These are phyloP conservation scores for Solanum hybrid DNA, from an alignment of 305 asterid species.

Conservation along the genomic window DNA sequence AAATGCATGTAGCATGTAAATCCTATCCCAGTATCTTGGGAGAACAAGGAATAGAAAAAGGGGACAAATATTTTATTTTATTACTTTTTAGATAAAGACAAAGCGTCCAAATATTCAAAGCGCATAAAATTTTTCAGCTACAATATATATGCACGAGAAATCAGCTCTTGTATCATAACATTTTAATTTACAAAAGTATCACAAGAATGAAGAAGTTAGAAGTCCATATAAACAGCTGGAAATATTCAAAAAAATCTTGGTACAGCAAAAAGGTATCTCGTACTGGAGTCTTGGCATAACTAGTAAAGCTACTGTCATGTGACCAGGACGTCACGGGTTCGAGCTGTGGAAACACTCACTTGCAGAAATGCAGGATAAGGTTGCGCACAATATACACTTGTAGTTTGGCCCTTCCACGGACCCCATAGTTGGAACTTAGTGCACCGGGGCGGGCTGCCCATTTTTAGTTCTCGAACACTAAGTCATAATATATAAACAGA, in stretches of 20 bases:
- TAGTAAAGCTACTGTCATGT: background rate
- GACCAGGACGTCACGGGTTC: background rate
- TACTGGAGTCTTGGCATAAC: background rate
- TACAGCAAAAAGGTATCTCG: background rate
- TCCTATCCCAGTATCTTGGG: no score
- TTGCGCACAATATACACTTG: background rate
- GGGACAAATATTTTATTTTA: background rate
- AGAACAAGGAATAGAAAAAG: no score
- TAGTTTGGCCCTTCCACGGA: background rate
- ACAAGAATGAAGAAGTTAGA: background rate
- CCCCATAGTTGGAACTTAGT: background rate
- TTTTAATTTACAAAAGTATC: background rate
- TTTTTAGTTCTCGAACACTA: background rate
- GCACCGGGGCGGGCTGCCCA: background rate
- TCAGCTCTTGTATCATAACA: background rate
- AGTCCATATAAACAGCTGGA: background rate
- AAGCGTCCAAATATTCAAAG: background rate
- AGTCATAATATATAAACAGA: background rate
- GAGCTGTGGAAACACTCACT: background rate
- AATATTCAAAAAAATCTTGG: background rate
- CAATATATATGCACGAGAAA: background rate
- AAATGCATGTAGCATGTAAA: no score
- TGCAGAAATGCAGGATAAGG: background rate
- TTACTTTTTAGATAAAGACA: background rate
- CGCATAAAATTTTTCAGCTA: background rate